Conservation (phyloP, 2,329 filamentous ascomycete species). For the Aphanoascus verrucosus region DNA sequence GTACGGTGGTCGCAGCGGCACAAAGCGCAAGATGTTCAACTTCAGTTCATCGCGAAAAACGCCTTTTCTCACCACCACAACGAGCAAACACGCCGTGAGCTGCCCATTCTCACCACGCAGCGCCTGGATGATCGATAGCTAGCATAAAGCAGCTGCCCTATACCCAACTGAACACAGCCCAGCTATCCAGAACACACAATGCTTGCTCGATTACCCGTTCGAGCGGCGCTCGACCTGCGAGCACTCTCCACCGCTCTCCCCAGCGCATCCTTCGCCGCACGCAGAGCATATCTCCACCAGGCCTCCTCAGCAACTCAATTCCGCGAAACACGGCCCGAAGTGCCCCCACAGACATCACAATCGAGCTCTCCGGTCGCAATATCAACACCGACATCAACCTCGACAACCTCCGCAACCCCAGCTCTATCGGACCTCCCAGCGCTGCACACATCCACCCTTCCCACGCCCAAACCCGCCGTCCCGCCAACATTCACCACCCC, state of each 20-base stretch:
- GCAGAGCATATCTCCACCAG: constrained; percentile 36
- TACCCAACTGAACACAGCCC: not conserved
- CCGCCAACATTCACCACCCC: constrained; percentile 30
- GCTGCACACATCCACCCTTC: constrained; percentile 14
- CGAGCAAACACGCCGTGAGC: not conserved
- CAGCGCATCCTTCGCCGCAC: constrained; percentile 10
- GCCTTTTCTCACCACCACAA: not conserved
- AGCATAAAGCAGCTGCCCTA: not conserved
- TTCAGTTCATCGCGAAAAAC: not conserved
- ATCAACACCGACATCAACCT: constrained; percentile 13
- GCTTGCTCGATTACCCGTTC: constrained; percentile 29
- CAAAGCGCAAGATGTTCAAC: not conserved
- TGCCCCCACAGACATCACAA: constrained; percentile 19
- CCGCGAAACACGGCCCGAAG: constrained; percentile 23
- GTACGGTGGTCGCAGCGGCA: constrained; percentile 10
- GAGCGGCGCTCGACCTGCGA: constrained; percentile 20
- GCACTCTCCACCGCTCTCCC: constrained; percentile 6
- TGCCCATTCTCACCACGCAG: no score
- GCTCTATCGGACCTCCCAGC: constrained; percentile 10
- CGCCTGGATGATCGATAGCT: not conserved
- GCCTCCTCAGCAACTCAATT: constrained; percentile 24
- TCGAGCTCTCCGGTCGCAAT: constrained; percentile 19
- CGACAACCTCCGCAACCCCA: not conserved
- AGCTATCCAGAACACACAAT: constrained; percentile 19
- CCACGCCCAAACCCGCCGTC: constrained; percentile 26